These are phyloP conservation scores for Globisporangium viniferum DNA, from an alignment of 352 stramenopile genomes.

Conservation along the genomic window DNA sequence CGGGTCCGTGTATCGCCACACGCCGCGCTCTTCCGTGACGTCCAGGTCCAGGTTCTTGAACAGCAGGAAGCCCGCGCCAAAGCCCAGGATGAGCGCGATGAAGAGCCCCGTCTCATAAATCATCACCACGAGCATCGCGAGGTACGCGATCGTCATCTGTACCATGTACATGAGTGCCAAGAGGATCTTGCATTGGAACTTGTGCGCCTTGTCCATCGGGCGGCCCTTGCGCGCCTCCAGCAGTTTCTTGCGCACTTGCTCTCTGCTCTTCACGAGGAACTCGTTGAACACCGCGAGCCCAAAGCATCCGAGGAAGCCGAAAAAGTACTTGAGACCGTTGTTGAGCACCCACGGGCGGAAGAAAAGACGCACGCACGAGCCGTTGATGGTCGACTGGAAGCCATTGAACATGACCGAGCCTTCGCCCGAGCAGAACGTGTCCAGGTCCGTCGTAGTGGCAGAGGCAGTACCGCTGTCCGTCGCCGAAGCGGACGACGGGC, in stretches of 20 bases:
- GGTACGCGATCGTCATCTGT: conserved; percentile 81
- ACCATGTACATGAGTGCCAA: conserved; percentile 72
- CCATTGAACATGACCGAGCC: conserved; percentile 83
- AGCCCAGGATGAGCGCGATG: conserved; percentile 62
- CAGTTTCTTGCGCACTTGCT: conserved; percentile 46
- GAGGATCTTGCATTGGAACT: conserved; percentile 58
- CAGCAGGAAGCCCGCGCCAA: conserved; percentile 62
- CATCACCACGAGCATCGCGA: conserved; percentile 84
- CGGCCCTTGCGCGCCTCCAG: conserved; percentile 34
- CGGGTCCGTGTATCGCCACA: conserved; percentile 66
- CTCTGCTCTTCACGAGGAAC: conserved; percentile 52
- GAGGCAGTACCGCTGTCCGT: conserved; percentile 16
- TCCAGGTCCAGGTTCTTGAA: conserved; percentile 77
- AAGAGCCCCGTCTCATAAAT: conserved; percentile 79
- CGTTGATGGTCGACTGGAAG: conserved; percentile 72
- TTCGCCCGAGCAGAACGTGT: conserved; percentile 56
- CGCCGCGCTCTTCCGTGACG: conserved; percentile 63
- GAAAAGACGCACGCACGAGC: conserved; percentile 69
- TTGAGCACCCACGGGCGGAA: conserved; percentile 81
- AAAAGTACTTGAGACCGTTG: conserved; percentile 64
- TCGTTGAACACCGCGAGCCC: conserved; percentile 65
- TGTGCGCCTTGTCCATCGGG: conserved; percentile 45
- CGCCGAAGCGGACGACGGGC: conserved; percentile 18
- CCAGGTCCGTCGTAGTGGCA: conserved; percentile 17
- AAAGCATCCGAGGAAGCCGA: conserved; percentile 69